phyloP scores from a whole-genome alignment of 169 alveolate species.

The Eimeria zaria region DNA sequence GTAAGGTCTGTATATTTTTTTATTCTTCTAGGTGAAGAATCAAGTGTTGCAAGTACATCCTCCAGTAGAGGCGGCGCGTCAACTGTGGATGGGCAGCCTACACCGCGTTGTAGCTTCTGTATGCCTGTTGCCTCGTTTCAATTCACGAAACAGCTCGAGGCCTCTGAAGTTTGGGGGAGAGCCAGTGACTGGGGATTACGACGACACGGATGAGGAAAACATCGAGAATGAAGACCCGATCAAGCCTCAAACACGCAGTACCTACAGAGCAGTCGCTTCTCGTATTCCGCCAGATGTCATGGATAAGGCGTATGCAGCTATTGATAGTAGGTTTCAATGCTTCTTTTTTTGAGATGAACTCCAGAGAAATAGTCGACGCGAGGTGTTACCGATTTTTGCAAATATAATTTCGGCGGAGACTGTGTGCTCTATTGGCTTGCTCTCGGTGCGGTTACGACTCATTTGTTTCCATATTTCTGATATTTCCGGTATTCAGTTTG shows the following conservation, averaged over 20 bases:
- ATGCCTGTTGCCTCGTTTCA: constrained; percentile 80
- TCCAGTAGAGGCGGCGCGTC: constrained; percentile 86
- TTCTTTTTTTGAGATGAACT: neutral
- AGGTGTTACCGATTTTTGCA: too few relatives aligned
- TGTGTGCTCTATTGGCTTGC: neutral
- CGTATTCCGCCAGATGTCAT: constrained; percentile 34
- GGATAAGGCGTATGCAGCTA: constrained; percentile 60
- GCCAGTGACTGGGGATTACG: constrained; percentile 14
- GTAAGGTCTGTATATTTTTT: neutral
- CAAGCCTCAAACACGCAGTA: constrained; percentile 38
- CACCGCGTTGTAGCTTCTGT: constrained; percentile 80
- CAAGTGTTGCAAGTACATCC: constrained; percentile 84
- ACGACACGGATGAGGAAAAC: constrained; percentile 17
- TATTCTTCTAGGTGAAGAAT: constrained; percentile 40
- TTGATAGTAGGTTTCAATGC: constrained; percentile 19
- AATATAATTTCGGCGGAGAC: too few relatives aligned
- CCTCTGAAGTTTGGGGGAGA: constrained; percentile 53
- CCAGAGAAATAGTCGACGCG: neutral
- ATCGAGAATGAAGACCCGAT: constrained; percentile 43
- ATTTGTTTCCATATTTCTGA: neutral
- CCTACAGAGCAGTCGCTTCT: constrained; percentile 57
- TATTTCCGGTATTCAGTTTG: neutral
- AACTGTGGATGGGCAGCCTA: constrained; percentile 84
- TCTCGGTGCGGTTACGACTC: neutral
- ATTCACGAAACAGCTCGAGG: constrained; percentile 11